Evolutionary conservation across 2,329 filamentous ascomycete species (phyloP).

Genomic region (Botrytis galanthina): DNA sequence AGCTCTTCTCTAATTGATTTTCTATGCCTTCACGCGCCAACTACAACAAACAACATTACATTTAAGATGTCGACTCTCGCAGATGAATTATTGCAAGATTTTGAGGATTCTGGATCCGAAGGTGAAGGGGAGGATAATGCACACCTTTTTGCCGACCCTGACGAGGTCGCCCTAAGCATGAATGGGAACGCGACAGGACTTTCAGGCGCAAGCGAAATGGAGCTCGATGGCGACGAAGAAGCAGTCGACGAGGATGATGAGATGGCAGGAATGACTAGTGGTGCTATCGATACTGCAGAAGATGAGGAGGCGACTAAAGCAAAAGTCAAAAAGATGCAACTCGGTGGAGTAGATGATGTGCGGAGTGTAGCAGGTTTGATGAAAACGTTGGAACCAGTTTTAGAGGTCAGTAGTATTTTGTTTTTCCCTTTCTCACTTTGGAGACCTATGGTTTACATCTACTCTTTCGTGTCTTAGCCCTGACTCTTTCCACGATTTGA

Average conservation of each 20-base stretch:
- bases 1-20: slow-evolving; percentile 2
- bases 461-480: slow-evolving; percentile 57
- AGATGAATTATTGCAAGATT: slow-evolving; percentile 89
- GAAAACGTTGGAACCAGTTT: slow-evolving; percentile 74
- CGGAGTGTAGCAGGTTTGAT: slow-evolving; percentile 77
- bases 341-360: slow-evolving; percentile 72
- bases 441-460: slow-evolving; percentile 61
- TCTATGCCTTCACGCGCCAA: slow-evolving; percentile 10
- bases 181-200: slow-evolving; percentile 35
- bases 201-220: slow-evolving; percentile 47
- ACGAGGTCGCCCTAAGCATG: slow-evolving; percentile 41
- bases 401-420: slow-evolving; percentile 65
- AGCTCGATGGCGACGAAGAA: slow-evolving; percentile 60
- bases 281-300: slow-evolving; percentile 42
- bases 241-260: slow-evolving; percentile 61
- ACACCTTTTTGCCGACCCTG: slow-evolving; percentile 44
- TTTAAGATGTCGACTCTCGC: slow-evolving; percentile 78
- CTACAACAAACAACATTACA: slow-evolving; percentile 13
- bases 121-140: slow-evolving; percentile 60
- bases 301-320: slow-evolving; percentile 70
- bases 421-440: slow-evolving; percentile 33
- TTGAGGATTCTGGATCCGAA: slow-evolving; percentile 81
- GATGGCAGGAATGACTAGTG: slow-evolving; percentile 47
- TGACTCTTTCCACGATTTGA: slow-evolving; percentile 56
- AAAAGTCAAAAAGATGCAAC: slow-evolving; percentile 79